Evolutionary conservation across 129 eudicot species (phyloP), one percentile per base, ranked within the genome.

Genomic region (Escallonia rubra): DNA sequence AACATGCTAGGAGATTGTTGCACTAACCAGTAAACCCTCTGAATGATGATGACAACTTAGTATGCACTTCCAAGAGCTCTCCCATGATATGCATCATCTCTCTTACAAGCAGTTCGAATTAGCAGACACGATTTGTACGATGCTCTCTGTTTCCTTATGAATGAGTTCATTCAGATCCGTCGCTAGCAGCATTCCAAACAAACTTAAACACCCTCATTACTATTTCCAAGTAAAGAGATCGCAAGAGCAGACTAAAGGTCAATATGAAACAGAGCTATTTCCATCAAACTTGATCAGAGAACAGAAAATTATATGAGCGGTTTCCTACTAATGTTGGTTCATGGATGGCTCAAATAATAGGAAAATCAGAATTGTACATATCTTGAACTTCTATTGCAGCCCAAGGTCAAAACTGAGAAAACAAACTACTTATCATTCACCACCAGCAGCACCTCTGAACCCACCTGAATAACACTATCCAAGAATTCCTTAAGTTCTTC

Each of bases 401-500:
- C 3, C 34, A 54, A 54, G 14, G 13, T 54, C 59, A 13, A 12
- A 54, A 11, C 3, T 2, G 10, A 54, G 34, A 11, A 54, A 54
- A 54, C 59, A 47, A 76, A 71, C 57, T 65, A 72, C 57, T 81
- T 68, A 55, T 62, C 74, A 75, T 83, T 81, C 85, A 70, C 80
- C 49, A 92, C 95, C 78, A 92, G 95, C 48, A 92, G 66, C 72
- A 89, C 65, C 76, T 92, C 96, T n/a, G 91, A 82, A 68, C 95
- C 96, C 7, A 60, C 76, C 67, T 71, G 52, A 63, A 84, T 75
- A 50, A 85, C 88, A 67, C 66, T 16, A 55, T 92, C 90, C 73
- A 92, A 78, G 41, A 82, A 89, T 43, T 66, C 85, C 75, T 78
- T 78, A 42, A 89, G 74, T 57, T 89, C 86, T 52, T 86, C 83